Evolutionary conservation across 495 filamentous ascomycete genomes (phyloP).

Genomic region (Trichoderma virens): DNA sequence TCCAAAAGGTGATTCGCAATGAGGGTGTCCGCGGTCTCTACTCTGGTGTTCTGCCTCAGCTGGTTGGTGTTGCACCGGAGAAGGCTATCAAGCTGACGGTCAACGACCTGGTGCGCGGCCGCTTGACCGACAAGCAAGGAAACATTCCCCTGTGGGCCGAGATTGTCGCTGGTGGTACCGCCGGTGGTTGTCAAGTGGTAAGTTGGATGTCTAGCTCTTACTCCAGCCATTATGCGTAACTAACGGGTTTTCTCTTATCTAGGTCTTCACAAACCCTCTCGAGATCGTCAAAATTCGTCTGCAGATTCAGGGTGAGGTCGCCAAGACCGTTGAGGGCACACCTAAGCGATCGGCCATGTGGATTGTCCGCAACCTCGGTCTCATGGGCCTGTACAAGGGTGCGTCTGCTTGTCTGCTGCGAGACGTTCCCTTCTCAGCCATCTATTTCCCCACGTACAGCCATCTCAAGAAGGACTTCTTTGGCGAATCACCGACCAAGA

Average conservation of each 20-base stretch:
- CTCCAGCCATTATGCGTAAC: not conserved
- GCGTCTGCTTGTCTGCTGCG: conserved; percentile 93
- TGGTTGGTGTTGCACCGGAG: conserved; percentile 94
- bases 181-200: conserved; percentile 95
- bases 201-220: conserved; percentile 28
- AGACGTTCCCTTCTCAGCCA: conserved; percentile 94
- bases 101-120: conserved; percentile 80
- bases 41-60: conserved; percentile 87
- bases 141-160: conserved; percentile 67
- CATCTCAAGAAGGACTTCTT: conserved; percentile 92
- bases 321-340: conserved; percentile 75
- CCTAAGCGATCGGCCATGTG: conserved; percentile 89
- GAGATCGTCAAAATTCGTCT: conserved; percentile 99
- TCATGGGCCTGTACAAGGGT: conserved; percentile 95
- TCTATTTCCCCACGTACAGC: conserved; percentile 96
- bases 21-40: conserved; percentile 87
- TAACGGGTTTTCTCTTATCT: conserved; percentile 10
- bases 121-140: conserved; percentile 68
- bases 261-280: conserved; percentile 95
- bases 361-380: conserved; percentile 92
- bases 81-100: conserved; percentile 99
- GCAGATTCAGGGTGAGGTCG: conserved; percentile 93
- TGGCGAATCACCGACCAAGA: conserved; percentile 81
- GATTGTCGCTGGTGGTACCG: conserved; percentile 79
- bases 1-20: conserved; percentile 82